A percentile compares a stretch with the other conserved stretches of the same genome.
These are phyloP conservation scores for Sphagnum contortum DNA, from an alignment of 225 moss, liverwort and hornwort species.

Conservation along the genomic window DNA sequence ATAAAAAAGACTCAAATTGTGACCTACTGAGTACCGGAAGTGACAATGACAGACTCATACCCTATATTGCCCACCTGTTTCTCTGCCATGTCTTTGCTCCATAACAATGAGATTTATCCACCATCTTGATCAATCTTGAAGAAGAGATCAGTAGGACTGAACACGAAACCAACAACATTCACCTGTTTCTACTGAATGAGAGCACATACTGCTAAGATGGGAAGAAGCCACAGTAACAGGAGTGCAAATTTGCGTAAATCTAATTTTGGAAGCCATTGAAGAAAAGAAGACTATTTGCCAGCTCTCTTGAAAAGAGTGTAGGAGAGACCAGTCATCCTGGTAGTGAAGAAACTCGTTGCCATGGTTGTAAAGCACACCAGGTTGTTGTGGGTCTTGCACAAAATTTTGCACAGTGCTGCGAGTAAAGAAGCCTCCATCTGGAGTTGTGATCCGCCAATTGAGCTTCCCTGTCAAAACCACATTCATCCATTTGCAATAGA, in stretches of 20 bases:
- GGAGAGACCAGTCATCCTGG: conserved; percentile 79
- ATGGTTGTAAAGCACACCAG: conserved; percentile 66
- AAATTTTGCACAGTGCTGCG: conserved; percentile 71
- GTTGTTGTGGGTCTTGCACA: conserved; percentile 58
- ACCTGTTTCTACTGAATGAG: background rate
- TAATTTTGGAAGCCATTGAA: too few species aligned
- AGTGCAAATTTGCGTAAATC: background rate
- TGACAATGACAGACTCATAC: too few species aligned
- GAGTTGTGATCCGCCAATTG: conserved; percentile 79
- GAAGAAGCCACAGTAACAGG: background rate
- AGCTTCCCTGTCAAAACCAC: conserved; percentile 29
- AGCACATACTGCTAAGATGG: background rate
- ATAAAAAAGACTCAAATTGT: too few species aligned
- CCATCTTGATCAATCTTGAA: too few species aligned
- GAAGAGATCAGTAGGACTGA: too few species aligned
- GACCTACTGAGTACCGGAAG: too few species aligned
- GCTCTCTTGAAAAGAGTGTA: too few species aligned
- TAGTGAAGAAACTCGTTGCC: conserved; percentile 98
- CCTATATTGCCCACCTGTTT: too few species aligned
- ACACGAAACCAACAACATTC: background rate
- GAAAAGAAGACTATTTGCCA: too few species aligned
- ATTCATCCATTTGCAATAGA: background rate
- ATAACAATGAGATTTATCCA: too few species aligned
- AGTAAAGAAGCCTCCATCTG: conserved; percentile 89
- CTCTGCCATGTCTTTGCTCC: too few species aligned